Base-by-base conservation (phyloP, 2,329 filamentous ascomycete species). In the Byssothecium circinans region DNA sequence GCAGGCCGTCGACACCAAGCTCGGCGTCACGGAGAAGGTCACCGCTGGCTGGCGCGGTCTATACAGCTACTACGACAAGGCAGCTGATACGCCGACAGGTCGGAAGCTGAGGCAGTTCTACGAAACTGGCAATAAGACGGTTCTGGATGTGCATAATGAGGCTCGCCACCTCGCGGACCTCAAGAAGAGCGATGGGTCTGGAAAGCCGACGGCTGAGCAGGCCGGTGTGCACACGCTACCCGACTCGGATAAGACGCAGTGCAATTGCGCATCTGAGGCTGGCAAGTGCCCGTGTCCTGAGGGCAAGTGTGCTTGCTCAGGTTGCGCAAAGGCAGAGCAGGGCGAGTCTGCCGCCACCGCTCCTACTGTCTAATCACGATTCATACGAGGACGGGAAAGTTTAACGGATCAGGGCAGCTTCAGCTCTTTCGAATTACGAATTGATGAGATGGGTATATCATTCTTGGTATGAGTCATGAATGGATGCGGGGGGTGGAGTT, bases 111-210 rank as follows among this genome's bases (percentile, higher is more conserved):
- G 89, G 60, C 79, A 86, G 54, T 99, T 99, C 76, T 99, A 99
- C 75, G 81, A 85, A 7, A 80, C 89, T 60, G 83, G 88, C 54
- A 85, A 87, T 70, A 90, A 90, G 76, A 91, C 97, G 75, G 91
- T 96, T 25, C 81, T 90, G 62, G 94, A 99, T 69, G 94, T 99
- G 38, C 94, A 99, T 75, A 81, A 80, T 53, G 94, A 99, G 80
- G 94, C 94, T 25, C 82, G 87, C 54, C 85, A 94, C 60, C 79
- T 99, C 45, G 92, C 92, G 41, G 85, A 95, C 57, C 74, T 99
- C 58, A 96, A 96, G 86, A 81, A 83, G 37, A 79, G 82, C 71
- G 35, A 43, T 47, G 38, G 53, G 32, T 43, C 39, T 27, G 40
- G 37, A 10, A 74, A 52, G 47, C 47, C 50, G 18, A 55, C 50